These are phyloP conservation scores for Talaromyces nanjingensis DNA, from an alignment of 495 filamentous ascomycete species.

Conservation along the genomic window DNA sequence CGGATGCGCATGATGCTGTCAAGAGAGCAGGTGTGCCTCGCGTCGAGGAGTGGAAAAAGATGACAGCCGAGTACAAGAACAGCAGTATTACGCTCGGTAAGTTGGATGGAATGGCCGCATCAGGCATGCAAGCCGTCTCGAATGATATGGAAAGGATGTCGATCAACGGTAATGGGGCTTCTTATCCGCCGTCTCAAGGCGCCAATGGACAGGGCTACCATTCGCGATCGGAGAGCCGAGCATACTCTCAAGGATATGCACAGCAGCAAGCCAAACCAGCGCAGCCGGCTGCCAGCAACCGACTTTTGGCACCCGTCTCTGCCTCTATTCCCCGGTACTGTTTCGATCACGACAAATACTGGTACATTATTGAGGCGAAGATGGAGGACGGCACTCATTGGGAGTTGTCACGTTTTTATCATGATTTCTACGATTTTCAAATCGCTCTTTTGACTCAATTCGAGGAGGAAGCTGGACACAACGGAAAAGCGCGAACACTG, in stretches of 20 bases:
- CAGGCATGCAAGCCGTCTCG: constrained; percentile 44
- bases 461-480: constrained; percentile 83
- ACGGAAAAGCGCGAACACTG: constrained; percentile 66
- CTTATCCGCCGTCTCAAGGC: constrained; percentile 28
- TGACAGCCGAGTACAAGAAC: constrained; percentile 98
- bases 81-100: constrained; percentile 94
- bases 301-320: constrained; percentile 53
- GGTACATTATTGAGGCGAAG: constrained; percentile 90
- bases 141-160: constrained; percentile 79
- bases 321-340: constrained; percentile 90
- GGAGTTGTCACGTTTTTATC: constrained; percentile 89
- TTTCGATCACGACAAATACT: constrained; percentile 96
- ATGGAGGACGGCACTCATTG: constrained; percentile 89
- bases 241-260: constrained; percentile 35
- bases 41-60: constrained; percentile 99
- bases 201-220: constrained; percentile 42
- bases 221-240: constrained; percentile 21
- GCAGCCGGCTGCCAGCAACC: constrained; percentile 18
- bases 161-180: constrained; percentile 25
- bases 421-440: constrained; percentile 99
- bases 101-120: constrained; percentile 53
- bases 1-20: constrained; percentile 81
- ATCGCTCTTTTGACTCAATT: constrained; percentile 92
- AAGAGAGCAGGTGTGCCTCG: constrained; percentile 86
- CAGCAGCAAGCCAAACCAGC: constrained; percentile 31